Percentiles rank a stretch among this genome's conserved stretches.
Conservation (phyloP, 73 alveolate genomes). For the Paraurostyla sp. region DNA sequence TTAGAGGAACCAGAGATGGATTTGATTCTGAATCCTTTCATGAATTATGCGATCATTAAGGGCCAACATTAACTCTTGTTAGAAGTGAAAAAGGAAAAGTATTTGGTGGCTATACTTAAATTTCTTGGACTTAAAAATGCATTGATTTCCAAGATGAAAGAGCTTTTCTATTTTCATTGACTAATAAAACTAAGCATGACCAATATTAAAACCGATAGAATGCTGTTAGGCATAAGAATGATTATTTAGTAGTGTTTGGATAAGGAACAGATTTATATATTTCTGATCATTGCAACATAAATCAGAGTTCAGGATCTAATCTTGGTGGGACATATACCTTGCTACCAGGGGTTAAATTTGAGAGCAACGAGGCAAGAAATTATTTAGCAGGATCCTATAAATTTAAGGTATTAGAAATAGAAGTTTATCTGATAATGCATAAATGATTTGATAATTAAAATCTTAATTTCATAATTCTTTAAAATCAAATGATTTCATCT, state of each 20-base stretch:
- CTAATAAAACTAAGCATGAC: background rate
- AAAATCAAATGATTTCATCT: no score
- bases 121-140: slow-evolving; percentile 15
- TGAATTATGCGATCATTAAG: background rate
- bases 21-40: slow-evolving; percentile 23
- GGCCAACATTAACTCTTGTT: slow-evolving; percentile 11
- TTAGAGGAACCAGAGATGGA: slow-evolving; percentile 54
- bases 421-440: no score
- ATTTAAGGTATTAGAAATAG: slow-evolving; percentile 26
- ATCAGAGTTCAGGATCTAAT: background rate
- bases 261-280: slow-evolving; percentile 22
- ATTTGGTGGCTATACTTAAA: slow-evolving; percentile 48
- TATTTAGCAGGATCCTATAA: slow-evolving; percentile 42
- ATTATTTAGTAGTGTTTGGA: background rate
- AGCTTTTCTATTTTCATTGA: slow-evolving; percentile 28
- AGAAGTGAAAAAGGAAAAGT: background rate
- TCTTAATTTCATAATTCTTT: no score
- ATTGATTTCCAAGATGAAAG: slow-evolving; percentile 15
- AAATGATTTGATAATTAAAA: no score
- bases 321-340: background rate
- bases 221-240: background rate
- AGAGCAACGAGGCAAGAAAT: slow-evolving; percentile 17
- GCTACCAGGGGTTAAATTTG: background rate
- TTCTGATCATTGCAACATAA: background rate
- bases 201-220: slow-evolving; percentile 9